Evolutionary conservation across 1,284 basidiomycete genomes (phyloP).

Genomic region (Apiotrichum akiyoshidainum): DNA sequence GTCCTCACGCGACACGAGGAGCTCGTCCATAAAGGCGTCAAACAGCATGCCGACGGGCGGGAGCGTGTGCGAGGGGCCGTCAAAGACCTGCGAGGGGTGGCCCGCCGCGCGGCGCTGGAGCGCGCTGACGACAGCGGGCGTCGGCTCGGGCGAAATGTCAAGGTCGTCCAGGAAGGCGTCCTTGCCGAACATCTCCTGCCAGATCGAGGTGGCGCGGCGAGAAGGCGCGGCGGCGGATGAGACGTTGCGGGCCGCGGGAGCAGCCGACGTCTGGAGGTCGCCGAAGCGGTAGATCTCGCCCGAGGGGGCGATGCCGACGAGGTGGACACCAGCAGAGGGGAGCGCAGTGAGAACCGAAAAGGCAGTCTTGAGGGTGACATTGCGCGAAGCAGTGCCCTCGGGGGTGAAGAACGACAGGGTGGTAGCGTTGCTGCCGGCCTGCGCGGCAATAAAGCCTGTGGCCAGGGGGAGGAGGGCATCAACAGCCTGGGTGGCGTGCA

Average conservation of each 20-base stretch:
- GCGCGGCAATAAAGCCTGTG: constrained; percentile 52
- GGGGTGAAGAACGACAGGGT: constrained; percentile 56
- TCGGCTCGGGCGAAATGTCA: constrained; percentile 10
- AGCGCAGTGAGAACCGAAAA: constrained; percentile 16
- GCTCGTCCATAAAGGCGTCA: constrained; percentile 65
- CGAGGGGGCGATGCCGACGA: constrained; percentile 33
- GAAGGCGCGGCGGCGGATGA: neutral
- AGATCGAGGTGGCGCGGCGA: constrained; percentile 36
- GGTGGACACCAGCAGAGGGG: constrained; percentile 23
- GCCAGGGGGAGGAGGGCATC: constrained; percentile 62
- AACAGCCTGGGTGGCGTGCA: constrained; percentile 52
- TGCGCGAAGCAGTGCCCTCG: constrained; percentile 14
- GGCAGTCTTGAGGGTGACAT: constrained; percentile 9
- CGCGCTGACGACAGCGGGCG: constrained; percentile 23
- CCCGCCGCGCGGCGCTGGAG: constrained; percentile 30
- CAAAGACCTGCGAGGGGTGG: constrained; percentile 57
- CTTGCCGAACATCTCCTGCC: constrained; percentile 53
- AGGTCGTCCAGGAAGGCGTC: constrained; percentile 46
- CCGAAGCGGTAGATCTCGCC: constrained; percentile 46
- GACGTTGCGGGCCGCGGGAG: constrained; percentile 13
- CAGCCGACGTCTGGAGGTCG: constrained; percentile 24
- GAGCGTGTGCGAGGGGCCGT: constrained; percentile 72
- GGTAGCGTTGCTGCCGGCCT: constrained; percentile 32
- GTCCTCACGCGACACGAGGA: constrained; percentile 53
- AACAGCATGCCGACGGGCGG: constrained; percentile 74